Conservation (phyloP, 345 rosid genomes). For the Aurinia saxatilis region DNA sequence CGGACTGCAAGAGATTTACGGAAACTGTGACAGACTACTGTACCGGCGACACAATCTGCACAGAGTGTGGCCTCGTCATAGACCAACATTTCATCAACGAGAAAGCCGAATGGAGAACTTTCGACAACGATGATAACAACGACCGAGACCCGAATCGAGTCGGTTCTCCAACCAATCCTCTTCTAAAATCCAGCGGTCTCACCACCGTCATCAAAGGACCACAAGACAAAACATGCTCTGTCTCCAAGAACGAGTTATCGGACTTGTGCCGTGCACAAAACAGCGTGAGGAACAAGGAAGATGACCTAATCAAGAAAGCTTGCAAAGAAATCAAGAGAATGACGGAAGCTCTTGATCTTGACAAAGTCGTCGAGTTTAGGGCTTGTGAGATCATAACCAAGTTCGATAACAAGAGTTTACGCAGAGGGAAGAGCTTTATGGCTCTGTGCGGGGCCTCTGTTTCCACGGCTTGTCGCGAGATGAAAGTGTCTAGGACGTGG, state of each 20-base stretch:
- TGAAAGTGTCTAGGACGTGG: constrained; percentile 7
- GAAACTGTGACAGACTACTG: neutral
- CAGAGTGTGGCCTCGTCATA: constrained; percentile 15
- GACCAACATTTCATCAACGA: neutral
- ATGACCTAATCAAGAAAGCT: neutral
- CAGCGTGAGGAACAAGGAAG: neutral
- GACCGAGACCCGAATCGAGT: constrained; percentile 14
- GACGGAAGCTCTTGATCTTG: neutral
- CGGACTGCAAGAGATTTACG: constrained; percentile 9
- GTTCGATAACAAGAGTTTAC: neutral
- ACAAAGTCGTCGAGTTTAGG: neutral
- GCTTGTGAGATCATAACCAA: constrained; percentile 17
- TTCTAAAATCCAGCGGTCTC: constrained; percentile 9
- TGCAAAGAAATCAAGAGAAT: neutral
- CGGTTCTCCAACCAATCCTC: constrained; percentile 14
- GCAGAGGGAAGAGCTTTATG: neutral
- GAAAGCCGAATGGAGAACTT: neutral
- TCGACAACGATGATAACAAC: neutral
- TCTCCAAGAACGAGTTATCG: neutral
- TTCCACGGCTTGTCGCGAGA: constrained; percentile 14
- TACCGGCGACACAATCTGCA: constrained; percentile 18
- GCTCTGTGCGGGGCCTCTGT: constrained; percentile 17
- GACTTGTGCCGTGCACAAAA: neutral
- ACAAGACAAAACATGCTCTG: neutral
- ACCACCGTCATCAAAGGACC: constrained; percentile 5